Evolutionary conservation across 805 yeast species (phyloP).

Genomic region (Alloascoidea africana): DNA sequence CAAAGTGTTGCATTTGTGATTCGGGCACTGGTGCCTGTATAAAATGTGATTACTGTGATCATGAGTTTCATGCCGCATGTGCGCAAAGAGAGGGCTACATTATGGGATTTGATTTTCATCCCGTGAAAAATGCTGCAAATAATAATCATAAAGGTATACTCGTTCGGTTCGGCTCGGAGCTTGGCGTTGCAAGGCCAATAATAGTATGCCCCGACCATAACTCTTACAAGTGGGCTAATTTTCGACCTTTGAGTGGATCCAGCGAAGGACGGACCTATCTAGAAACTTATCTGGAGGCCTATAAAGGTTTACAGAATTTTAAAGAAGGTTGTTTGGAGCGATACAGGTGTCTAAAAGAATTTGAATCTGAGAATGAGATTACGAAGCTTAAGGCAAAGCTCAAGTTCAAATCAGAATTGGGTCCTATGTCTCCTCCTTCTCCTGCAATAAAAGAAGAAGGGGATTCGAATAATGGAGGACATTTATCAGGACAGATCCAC

Average conservation of each 20-base stretch:
- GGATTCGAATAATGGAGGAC: neutral
- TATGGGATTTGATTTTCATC: constrained; percentile 34
- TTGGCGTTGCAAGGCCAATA: neutral
- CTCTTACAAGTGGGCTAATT: neutral
- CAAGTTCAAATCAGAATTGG: neutral
- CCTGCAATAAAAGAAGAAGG: neutral
- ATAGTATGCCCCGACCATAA: neutral
- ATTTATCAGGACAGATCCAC: neutral
- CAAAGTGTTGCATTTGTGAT: constrained; percentile 23
- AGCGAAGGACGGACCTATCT: neutral
- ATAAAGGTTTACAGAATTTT: neutral
- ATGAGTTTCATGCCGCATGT: constrained; percentile 37
- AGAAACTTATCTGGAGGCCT: neutral
- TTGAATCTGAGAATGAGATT: neutral
- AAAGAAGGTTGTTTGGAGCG: neutral
- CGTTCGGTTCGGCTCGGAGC: constrained; percentile 3
- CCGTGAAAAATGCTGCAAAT: constrained; percentile 15
- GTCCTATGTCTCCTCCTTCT: neutral
- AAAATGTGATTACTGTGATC: constrained; percentile 30
- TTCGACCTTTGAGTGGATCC: neutral
- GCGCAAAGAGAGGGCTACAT: constrained; percentile 30
- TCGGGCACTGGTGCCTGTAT: constrained; percentile 37
- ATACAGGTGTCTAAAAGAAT: neutral
- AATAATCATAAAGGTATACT: constrained; percentile 11
- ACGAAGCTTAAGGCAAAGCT: too few relatives aligned